These are phyloP conservation scores for Albugo candida DNA, from an alignment of 352 stramenopile species.

Conservation along the genomic window DNA sequence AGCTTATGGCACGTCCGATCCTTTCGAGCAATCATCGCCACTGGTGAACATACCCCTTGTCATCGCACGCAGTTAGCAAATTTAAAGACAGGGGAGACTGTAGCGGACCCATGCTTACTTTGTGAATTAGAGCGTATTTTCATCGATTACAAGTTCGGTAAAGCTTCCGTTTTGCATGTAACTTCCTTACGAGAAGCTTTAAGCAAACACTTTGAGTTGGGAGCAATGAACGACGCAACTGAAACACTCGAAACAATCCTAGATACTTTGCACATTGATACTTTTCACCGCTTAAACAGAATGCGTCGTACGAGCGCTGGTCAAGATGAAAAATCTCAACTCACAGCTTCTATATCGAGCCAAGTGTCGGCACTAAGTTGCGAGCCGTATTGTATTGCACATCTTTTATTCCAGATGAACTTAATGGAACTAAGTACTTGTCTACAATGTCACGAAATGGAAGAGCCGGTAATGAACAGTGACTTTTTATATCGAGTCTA, in stretches of 20 bases:
- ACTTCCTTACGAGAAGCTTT: constrained; percentile 50
- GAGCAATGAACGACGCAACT: constrained; percentile 74
- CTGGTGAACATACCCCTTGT: constrained; percentile 56
- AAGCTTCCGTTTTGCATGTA: constrained; percentile 52
- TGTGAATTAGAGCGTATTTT: constrained; percentile 76
- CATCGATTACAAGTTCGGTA: constrained; percentile 65
- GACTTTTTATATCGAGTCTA: constrained; percentile 75
- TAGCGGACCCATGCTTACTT: constrained; percentile 26
- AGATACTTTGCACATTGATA: constrained; percentile 57
- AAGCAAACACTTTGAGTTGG: constrained; percentile 36
- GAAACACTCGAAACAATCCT: constrained; percentile 69
- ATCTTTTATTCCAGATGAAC: constrained; percentile 74
- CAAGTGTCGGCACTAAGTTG: constrained; percentile 23
- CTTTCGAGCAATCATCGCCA: constrained; percentile 60
- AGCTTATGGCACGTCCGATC: constrained; percentile 78
- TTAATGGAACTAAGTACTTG: constrained; percentile 67
- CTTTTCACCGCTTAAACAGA: constrained; percentile 49
- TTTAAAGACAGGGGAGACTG: not conserved
- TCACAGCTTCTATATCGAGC: constrained; percentile 10
- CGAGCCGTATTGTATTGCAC: constrained; percentile 58
- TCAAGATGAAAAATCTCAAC: not conserved
- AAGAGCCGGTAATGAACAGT: constrained; percentile 63
- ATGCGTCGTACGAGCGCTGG: constrained; percentile 13
- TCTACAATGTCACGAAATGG: constrained; percentile 28
- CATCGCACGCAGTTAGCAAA: constrained; percentile 8